Evolutionary conservation across 495 filamentous ascomycete genomes (phyloP).

Genomic region (Astrocystis sublimbata): DNA sequence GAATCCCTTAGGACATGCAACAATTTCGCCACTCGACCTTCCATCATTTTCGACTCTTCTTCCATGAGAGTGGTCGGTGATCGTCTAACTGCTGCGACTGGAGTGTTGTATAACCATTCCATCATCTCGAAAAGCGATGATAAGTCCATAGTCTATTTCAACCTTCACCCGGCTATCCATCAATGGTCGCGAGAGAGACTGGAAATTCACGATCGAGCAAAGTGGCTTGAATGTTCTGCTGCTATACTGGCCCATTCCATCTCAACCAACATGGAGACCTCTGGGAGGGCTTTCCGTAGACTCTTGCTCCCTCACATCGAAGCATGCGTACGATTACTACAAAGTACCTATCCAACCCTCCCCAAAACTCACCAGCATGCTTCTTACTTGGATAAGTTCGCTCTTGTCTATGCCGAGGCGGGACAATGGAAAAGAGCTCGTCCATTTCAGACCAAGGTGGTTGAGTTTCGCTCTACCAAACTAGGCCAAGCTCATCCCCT

Average conservation of each 20-base stretch:
- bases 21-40: not conserved
- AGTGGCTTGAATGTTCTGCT: constrained; percentile 8
- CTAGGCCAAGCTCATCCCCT: constrained; percentile 9
- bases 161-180: constrained; percentile 41
- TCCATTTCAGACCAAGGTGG: constrained; percentile 3
- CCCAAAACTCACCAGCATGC: constrained; percentile 3
- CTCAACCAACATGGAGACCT: constrained; percentile 21
- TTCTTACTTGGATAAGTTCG: constrained; percentile 6
- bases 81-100: constrained; percentile 7
- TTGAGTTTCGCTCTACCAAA: constrained; percentile 3
- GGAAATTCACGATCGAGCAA: constrained; percentile 19
- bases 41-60: not conserved
- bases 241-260: constrained; percentile 25
- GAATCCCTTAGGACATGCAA: not conserved
- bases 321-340: constrained; percentile 23
- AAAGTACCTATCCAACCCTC: constrained; percentile 1
- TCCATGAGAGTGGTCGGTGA: constrained; percentile 9
- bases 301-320: constrained; percentile 28
- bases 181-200: constrained; percentile 35
- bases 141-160: constrained; percentile 28
- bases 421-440: constrained; percentile 11
- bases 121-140: constrained; percentile 17
- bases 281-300: constrained; percentile 19
- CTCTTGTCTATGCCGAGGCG: constrained; percentile 9
- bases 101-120: constrained; percentile 9